phyloP scores from a whole-genome alignment of 192 early-diverging fungal species.

The Podila verticillata region DNA sequence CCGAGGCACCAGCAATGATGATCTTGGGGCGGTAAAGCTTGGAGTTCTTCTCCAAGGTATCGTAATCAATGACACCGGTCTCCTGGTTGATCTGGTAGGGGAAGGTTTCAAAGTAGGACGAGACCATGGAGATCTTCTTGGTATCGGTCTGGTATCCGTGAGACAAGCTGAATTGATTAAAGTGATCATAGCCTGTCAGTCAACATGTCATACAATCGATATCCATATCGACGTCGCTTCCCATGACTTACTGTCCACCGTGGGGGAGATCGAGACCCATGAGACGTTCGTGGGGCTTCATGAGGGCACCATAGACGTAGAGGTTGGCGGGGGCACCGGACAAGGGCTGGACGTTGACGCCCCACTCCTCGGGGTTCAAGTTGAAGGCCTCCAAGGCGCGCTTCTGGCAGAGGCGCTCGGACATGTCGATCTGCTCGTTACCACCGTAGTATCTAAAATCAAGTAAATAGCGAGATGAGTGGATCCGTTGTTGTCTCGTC shows the following conservation, averaged over 20 bases:
- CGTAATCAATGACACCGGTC: slow-evolving; percentile 94
- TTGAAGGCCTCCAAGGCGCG: slow-evolving; percentile 95
- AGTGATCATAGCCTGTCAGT: background rate
- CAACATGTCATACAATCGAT: too few relatives aligned
- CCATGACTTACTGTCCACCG: slow-evolving; percentile 85
- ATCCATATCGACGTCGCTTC: too few relatives aligned
- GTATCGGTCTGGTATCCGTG: slow-evolving; percentile 97
- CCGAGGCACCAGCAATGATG: slow-evolving; percentile 94
- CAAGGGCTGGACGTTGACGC: slow-evolving; percentile 97
- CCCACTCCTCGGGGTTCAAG: slow-evolving; percentile 88
- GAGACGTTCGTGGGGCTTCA: slow-evolving; percentile 97
- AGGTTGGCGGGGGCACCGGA: slow-evolving; percentile 98
- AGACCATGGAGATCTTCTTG: slow-evolving; percentile 97
- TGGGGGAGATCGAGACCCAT: slow-evolving; percentile 99
- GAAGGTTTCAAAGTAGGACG: slow-evolving; percentile 95
- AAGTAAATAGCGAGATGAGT: background rate
- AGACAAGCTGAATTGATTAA: slow-evolving; percentile 71
- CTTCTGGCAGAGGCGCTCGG: slow-evolving; percentile 93
- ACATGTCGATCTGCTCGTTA: slow-evolving; percentile 97
- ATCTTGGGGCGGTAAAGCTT: slow-evolving; percentile 94
- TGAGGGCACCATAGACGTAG: slow-evolving; percentile 93
- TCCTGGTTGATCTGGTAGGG: slow-evolving; percentile 93
- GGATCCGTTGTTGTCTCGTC: background rate
- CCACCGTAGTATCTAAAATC: slow-evolving; percentile 94
- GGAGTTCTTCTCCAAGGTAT: slow-evolving; percentile 83